phyloP scores from a whole-genome alignment of 2,329 filamentous ascomycete species.

The Neonectria coccinea region DNA sequence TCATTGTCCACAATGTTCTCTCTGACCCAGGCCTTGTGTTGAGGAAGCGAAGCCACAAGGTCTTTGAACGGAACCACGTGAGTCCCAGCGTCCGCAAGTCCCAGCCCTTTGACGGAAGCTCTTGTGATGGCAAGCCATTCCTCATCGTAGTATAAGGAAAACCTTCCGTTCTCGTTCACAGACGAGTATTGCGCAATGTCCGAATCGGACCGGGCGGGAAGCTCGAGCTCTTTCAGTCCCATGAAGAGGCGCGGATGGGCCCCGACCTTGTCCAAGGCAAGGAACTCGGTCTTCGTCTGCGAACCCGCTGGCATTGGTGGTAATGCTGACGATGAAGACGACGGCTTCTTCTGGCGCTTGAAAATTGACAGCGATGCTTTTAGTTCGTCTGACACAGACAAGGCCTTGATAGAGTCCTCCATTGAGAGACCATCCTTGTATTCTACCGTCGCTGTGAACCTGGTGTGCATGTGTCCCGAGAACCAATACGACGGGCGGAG shows the following conservation, averaged over 20 bases:
- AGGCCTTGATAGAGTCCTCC: slow-evolving; percentile 1
- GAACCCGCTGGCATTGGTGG: slow-evolving; percentile 73
- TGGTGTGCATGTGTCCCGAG: slow-evolving; percentile 89
- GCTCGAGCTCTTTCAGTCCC: slow-evolving; percentile 64
- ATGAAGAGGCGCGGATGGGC: slow-evolving; percentile 84
- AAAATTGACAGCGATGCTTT: slow-evolving; percentile 20
- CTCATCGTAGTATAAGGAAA: slow-evolving; percentile 79
- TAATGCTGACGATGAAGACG: slow-evolving; percentile 9
- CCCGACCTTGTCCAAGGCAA: slow-evolving; percentile 91
- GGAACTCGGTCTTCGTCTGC: slow-evolving; percentile 80
- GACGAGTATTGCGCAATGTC: slow-evolving; percentile 55
- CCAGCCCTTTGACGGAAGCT: slow-evolving; percentile 74
- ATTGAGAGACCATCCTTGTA: slow-evolving; percentile 55
- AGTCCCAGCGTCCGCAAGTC: slow-evolving; percentile 72
- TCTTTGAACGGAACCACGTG: slow-evolving; percentile 68
- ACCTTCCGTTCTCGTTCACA: slow-evolving; percentile 2
- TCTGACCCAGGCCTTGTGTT: slow-evolving; percentile 76
- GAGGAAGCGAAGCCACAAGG: slow-evolving; percentile 4
- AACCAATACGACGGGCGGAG: slow-evolving; percentile 90
- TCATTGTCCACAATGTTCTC: slow-evolving; percentile 73
- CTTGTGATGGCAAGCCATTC: slow-evolving; percentile 96
- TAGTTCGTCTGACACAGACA: slow-evolving; percentile 13
- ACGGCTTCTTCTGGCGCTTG: not conserved
- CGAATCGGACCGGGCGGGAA: slow-evolving; percentile 34
- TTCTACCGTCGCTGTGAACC: slow-evolving; percentile 75